A percentile compares a stretch with the other conserved stretches of the same genome.
phyloP scores from a whole-genome alignment of 73 alveolate species.

The Uronychia setigera region DNA sequence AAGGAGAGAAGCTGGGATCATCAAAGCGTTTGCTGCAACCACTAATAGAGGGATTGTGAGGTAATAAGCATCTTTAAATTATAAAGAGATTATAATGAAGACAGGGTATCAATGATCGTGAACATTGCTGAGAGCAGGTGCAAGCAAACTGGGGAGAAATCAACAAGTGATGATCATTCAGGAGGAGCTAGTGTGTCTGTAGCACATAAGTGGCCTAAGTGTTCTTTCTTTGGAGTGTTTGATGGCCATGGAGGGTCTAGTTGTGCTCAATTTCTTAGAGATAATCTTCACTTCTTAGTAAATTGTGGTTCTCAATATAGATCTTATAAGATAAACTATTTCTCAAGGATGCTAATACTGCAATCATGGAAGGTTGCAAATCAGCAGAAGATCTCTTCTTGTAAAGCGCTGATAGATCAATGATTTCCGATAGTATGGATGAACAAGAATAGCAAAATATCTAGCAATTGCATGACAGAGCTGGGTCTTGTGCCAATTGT shows the following conservation, averaged over 20 bases:
- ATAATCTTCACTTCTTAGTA: conserved; percentile 76
- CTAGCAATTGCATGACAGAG: conserved; percentile 67
- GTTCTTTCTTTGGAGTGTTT: conserved; percentile 46
- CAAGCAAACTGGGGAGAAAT: conserved; percentile 23
- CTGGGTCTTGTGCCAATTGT: conserved; percentile 63
- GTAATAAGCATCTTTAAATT: neutral
- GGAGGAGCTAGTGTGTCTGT: neutral
- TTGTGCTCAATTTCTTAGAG: conserved; percentile 74
- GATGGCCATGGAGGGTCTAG: conserved; percentile 60
- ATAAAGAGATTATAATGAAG: conserved; percentile 80
- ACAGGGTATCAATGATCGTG: conserved; percentile 78
- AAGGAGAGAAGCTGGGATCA: conserved; percentile 42
- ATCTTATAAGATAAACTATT: conserved; percentile 57
- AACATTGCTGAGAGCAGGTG: conserved; percentile 64
- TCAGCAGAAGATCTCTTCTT: conserved; percentile 84
- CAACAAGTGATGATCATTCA: neutral
- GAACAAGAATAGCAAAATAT: conserved; percentile 81
- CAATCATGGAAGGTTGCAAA: conserved; percentile 88
- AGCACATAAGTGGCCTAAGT: conserved; percentile 49
- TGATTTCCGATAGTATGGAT: conserved; percentile 54
- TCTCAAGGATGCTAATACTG: conserved; percentile 91
- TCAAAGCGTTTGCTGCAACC: conserved; percentile 76
- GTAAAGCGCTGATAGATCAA: neutral
- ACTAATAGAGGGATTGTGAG: conserved; percentile 76
- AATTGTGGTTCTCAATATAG: conserved; percentile 9